Evolutionary conservation across 1,139 yeast species (phyloP), one percentile per base, ranked within the genome.

Genomic region (Candida sp.): DNA sequence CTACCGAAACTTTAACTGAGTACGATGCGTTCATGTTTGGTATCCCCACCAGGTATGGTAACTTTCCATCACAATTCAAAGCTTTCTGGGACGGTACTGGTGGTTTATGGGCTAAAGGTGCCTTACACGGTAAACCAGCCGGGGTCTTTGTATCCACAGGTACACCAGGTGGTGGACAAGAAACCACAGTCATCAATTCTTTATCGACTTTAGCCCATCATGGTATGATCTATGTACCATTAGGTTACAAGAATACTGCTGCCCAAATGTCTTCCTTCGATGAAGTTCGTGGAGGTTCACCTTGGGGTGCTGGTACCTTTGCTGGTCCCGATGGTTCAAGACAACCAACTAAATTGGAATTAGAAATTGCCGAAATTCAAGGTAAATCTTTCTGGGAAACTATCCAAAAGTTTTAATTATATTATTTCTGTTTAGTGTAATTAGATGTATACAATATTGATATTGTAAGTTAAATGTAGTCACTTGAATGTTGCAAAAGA

Each of bases 221-320:
- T 42, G 81, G 80, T 54, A 65, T 75, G 66, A 51, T 70, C 32
- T 75, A 59, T 51, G 56, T 75, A 35, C 79, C 81, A 34, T 60
- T 75, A 48, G 79, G 80, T 45, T 71, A 61, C 54, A 69, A 77
- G 54, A 65, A 77, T 55, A 72, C 75, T 35, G n/a, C n/a, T n/a
- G n/a, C n/a, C n/a, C n/a, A n/a, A n/a, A n/a, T n/a, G n/a, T n/a
- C n/a, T n/a, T n/a, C n/a, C n/a, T 15, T 15, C 19, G 73, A 70
- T 21, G 88, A 84, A 69, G 78, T 79, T 45, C 91, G 84, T 61
- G 95, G 95, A 58, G 85, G 86, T 50, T 82, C 90, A 43, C 79
- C 95, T 43, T 87, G 91, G 91, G 95, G 95, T 66, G 88, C 95
- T 39, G 95, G 95, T 56, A 70, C 87, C 44, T 74, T 75, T 55